Conservation (phyloP, 805 yeast genomes). For the Saturnispora hagleri region DNA sequence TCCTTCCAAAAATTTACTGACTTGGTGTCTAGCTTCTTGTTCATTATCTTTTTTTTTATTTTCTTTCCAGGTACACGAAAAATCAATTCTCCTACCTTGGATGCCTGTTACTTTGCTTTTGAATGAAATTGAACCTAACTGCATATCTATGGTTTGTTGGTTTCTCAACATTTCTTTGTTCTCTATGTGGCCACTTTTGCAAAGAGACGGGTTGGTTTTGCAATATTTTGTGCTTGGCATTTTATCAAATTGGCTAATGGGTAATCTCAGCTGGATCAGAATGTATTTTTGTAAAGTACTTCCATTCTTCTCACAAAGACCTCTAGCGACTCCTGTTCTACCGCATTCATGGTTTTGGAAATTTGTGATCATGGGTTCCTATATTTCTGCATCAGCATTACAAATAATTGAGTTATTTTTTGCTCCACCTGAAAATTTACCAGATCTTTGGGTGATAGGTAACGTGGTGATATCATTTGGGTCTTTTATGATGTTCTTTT, state of each 20-base stretch:
- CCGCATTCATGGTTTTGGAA: slow-evolving; percentile 45
- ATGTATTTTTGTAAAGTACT: slow-evolving; percentile 25
- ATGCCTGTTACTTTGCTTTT: slow-evolving; percentile 70
- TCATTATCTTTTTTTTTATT: slow-evolving; percentile 85
- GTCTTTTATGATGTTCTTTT: slow-evolving; percentile 65
- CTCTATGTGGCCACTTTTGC: slow-evolving; percentile 80
- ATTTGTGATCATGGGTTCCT: slow-evolving; percentile 42
- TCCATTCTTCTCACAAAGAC: slow-evolving; percentile 20
- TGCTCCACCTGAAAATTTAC: slow-evolving; percentile 51
- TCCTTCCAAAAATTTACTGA: slow-evolving; percentile 41
- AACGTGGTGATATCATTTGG: slow-evolving; percentile 69
- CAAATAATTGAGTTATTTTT: slow-evolving; percentile 46
- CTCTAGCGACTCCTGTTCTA: slow-evolving; percentile 29
- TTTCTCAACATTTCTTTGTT: slow-evolving; percentile 75
- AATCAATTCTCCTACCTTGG: slow-evolving; percentile 79
- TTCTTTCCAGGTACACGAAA: slow-evolving; percentile 95
- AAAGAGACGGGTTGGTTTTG: slow-evolving; percentile 60
- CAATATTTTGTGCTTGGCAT: slow-evolving; percentile 60
- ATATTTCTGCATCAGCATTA: slow-evolving; percentile 38
- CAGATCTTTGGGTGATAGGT: slow-evolving; percentile 79
- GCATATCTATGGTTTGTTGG: slow-evolving; percentile 77
- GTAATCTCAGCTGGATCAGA: slow-evolving; percentile 48
- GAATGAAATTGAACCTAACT: slow-evolving; percentile 45
- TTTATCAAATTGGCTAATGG: slow-evolving; percentile 73
- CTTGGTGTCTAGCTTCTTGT: slow-evolving; percentile 74